phyloP scores from a whole-genome alignment of 345 rosid species.

The Alliaria petiolata region DNA sequence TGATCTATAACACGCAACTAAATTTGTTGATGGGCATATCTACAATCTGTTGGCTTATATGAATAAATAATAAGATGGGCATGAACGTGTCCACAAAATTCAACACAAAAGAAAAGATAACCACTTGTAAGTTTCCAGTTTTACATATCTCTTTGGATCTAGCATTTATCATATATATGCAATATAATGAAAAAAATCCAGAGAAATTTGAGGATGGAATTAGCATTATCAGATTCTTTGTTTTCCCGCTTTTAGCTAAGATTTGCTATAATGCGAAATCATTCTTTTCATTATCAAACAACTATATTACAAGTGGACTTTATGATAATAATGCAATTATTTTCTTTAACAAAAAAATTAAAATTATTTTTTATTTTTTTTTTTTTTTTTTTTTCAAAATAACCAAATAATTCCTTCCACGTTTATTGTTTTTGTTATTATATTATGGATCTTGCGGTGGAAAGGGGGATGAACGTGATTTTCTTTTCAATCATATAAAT shows the following conservation, averaged over 20 bases:
- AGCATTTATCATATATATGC: not conserved
- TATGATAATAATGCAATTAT: not conserved
- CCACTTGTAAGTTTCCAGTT: not conserved
- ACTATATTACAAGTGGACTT: constrained; percentile 2
- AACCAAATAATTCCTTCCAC: not conserved
- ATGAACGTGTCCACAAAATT: constrained; percentile 6
- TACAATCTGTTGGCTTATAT: constrained; percentile 1
- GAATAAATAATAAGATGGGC: constrained; percentile 11
- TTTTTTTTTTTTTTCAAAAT: not conserved
- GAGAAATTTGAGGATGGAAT: not conserved
- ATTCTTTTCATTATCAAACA: not conserved
- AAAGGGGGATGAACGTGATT: not conserved
- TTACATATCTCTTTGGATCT: not conserved
- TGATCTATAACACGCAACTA: constrained; percentile 7
- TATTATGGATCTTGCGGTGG: not conserved
- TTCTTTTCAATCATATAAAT: not conserved
- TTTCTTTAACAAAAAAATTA: no score
- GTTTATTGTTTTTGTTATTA: not conserved
- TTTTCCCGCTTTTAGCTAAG: not conserved
- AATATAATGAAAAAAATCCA: not conserved
- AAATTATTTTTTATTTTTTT: no score
- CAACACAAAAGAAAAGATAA: not conserved
- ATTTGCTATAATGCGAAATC: no score
- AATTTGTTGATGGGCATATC: constrained; percentile 13
- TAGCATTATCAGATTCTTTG: not conserved